Conservation (phyloP, 805 yeast species). For the Starmerella geochares region DNA sequence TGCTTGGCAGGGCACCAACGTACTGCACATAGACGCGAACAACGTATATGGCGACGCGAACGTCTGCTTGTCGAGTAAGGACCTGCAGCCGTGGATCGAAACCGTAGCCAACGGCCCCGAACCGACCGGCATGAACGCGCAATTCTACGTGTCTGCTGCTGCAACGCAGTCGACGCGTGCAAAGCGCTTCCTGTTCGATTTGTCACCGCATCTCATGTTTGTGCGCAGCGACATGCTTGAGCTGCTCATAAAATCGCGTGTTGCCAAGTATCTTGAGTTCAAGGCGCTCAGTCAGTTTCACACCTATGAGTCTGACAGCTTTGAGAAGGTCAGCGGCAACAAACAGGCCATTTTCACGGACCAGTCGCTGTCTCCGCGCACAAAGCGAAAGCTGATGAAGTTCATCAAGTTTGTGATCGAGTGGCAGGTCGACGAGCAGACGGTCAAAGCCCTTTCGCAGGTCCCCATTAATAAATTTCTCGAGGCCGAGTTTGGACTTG, state of each 20-base stretch:
- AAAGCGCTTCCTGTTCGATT: constrained; percentile 62
- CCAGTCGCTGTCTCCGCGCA: constrained; percentile 58
- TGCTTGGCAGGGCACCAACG: constrained; percentile 97
- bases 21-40: constrained; percentile 78
- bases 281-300: constrained; percentile 82
- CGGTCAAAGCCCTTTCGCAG: constrained; percentile 47
- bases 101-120: constrained; percentile 44
- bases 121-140: constrained; percentile 50
- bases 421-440: constrained; percentile 50
- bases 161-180: constrained; percentile 30
- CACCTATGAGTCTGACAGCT: constrained; percentile 84
- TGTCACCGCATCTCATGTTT: constrained; percentile 77
- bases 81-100: constrained; percentile 71
- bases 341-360: constrained; percentile 91
- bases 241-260: constrained; percentile 70
- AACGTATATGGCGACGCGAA: constrained; percentile 80
- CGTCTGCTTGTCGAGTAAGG: constrained; percentile 80
- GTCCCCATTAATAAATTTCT: constrained; percentile 53
- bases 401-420: constrained; percentile 77
- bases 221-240: constrained; percentile 81
- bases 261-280: constrained; percentile 83
- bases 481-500: constrained; percentile 55
- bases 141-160: constrained; percentile 64
- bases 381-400: constrained; percentile 81
- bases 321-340: constrained; percentile 74